Evolutionary conservation across 73 alveolate species (phyloP), one percentile per base, ranked within the genome.

Genomic region (Blepharisma japonicum): DNA sequence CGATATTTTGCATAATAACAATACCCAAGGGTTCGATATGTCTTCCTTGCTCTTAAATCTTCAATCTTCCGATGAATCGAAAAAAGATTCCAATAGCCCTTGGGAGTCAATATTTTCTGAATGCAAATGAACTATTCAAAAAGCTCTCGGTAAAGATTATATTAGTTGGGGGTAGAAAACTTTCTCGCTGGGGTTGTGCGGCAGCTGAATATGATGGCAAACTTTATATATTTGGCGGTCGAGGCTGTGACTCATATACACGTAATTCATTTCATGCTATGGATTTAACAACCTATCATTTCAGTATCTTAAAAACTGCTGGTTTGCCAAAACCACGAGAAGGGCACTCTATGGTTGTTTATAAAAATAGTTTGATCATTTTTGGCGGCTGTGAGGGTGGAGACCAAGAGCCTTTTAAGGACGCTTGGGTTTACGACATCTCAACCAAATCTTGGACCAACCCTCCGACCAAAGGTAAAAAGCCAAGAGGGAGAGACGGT

Each of bases 111-210:
- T 8, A 7, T 50, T 8, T 50, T 50, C 20, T 7, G 11, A 50
- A 8, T 8, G 56, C 11, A 50, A 50, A 50, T 50, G 56, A 11
- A 11, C 11, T 11, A 50, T 50, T 50, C 11, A 7, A 8, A 7
- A 50, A 8, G 7, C 56, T 8, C 20, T 50, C 11, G 56, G 56
- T 50, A 50, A 50, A 11, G 20, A 8, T 50, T 50, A 50, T 11
- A 50, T n/a, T 11, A 50, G 56, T 50, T 50, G 7, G 20, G 7
- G 56, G 56, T 50, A 7, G 56, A 50, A 7, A 50, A 50, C 11
- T 50, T 8, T 50, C 56, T 50, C 56, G 56, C 56, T 50, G 56
- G 56, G 56, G 56, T 11, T 50, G 56, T 50, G 56, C 56, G 7
- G 56, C 56, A 8, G 56, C 56, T 50, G 7, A 7, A 50, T 8